These are phyloP conservation scores for Botrytis porri DNA, from an alignment of 2,329 filamentous ascomycete species.

Conservation along the genomic window DNA sequence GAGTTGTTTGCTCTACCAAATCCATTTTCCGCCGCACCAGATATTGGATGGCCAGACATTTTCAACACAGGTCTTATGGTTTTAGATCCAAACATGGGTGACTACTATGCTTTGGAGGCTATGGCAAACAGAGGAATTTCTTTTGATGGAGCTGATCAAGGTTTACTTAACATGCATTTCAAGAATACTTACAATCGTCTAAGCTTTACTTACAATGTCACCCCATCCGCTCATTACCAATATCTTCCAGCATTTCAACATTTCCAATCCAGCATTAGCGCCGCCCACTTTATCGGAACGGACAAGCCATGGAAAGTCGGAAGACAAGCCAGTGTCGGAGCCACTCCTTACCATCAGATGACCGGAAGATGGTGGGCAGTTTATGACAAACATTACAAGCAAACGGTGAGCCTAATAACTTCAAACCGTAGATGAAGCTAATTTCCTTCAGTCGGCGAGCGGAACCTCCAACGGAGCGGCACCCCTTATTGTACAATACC, in stretches of 20 bases:
- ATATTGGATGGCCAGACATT: conserved; percentile 96
- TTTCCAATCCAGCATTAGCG: conserved; percentile 83
- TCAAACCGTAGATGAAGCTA: conserved; percentile 15
- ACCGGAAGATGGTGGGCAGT: conserved; percentile 89
- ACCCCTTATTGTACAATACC: conserved; percentile 36
- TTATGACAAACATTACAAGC: conserved; percentile 80
- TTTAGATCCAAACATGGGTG: conserved; percentile 77
- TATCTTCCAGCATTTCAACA: conserved; percentile 93
- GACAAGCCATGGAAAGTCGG: conserved; percentile 84
- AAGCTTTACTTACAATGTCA: conserved; percentile 96
- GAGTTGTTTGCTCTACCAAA: conserved; percentile 74
- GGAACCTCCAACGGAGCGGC: conserved; percentile 24
- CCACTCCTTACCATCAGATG: conserved; percentile 76
- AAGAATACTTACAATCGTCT: conserved; percentile 78
- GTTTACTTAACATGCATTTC: conserved; percentile 93
- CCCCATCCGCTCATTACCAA: conserved; percentile 93
- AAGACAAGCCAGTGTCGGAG: conserved; percentile 51
- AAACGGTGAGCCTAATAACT: conserved; percentile 42
- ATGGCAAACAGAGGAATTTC: conserved; percentile 85
- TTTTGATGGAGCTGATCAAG: conserved; percentile 96
- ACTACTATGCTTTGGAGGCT: conserved; percentile 80
- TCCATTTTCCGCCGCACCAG: conserved; percentile 71
- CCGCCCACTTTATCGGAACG: conserved; percentile 91
- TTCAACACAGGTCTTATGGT: conserved; percentile 99
- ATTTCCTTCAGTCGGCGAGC: conserved; percentile 30